Conservation (phyloP, 768 basidiomycete genomes). For the Tylopilus intermedius region DNA sequence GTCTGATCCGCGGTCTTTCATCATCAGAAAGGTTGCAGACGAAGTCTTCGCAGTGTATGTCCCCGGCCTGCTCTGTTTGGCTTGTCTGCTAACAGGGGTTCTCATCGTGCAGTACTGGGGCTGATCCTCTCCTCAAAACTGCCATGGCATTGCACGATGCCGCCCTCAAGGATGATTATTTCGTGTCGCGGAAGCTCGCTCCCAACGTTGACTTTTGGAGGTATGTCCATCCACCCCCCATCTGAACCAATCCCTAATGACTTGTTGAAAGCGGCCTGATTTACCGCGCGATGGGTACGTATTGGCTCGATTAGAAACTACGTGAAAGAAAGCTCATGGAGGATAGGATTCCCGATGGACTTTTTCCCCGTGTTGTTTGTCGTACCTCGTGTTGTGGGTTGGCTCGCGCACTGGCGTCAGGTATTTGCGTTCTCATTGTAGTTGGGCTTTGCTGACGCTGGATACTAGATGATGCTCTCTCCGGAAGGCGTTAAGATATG, state of each 20-base stretch:
- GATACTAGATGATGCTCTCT: constrained; percentile 82
- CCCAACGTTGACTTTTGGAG: constrained; percentile 93
- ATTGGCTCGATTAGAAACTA: not conserved
- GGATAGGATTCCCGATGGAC: constrained; percentile 81
- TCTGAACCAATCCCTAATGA: not conserved
- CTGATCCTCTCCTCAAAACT: constrained; percentile 79
- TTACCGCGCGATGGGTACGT: constrained; percentile 85
- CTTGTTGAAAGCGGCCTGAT: constrained; percentile 61
- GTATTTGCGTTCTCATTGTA: constrained; percentile 31
- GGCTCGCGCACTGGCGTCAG: constrained; percentile 92
- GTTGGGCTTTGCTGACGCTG: constrained; percentile 1
- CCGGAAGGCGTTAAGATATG: constrained; percentile 90
- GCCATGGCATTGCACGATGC: constrained; percentile 86
- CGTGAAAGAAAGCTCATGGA: constrained; percentile 1
- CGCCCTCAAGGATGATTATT: constrained; percentile 89
- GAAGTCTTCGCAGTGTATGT: constrained; percentile 86
- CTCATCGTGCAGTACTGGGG: constrained; percentile 57
- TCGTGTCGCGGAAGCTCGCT: constrained; percentile 71
- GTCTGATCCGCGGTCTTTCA: constrained; percentile 89
- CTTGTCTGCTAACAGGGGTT: not conserved
- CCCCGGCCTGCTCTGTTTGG: not conserved
- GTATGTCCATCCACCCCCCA: constrained; percentile 5
- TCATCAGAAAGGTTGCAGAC: constrained; percentile 85
- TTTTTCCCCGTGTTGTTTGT: constrained; percentile 93
- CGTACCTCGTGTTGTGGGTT: constrained; percentile 88